phyloP scores from a whole-genome alignment of 352 stramenopile genomes.

The Pythium grandisporangium region DNA sequence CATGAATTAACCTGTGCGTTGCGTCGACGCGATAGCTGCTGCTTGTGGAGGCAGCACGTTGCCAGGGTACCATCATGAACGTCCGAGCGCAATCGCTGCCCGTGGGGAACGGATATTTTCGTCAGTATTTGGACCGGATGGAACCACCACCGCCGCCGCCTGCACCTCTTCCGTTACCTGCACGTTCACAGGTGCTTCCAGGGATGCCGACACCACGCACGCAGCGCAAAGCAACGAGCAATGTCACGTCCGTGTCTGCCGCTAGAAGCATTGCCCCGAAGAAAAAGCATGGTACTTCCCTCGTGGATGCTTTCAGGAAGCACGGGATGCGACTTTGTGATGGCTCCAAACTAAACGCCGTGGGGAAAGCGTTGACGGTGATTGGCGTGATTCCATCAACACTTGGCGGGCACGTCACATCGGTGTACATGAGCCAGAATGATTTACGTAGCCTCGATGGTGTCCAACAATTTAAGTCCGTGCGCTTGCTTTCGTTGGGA shows the following conservation, averaged over 20 bases:
- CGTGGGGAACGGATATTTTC: constrained; percentile 17
- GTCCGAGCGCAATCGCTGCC: no score
- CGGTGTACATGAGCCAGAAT: constrained; percentile 80
- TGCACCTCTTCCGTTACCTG: constrained; percentile 7
- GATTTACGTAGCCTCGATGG: constrained; percentile 36
- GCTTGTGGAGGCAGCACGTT: no score
- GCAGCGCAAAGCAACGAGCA: background rate
- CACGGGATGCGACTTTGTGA: constrained; percentile 61
- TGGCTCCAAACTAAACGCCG: constrained; percentile 63
- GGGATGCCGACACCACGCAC: background rate
- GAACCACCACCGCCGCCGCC: constrained; percentile 10
- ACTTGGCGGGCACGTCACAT: constrained; percentile 30
- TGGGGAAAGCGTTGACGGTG: constrained; percentile 38
- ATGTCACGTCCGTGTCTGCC: no score
- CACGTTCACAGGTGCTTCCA: background rate
- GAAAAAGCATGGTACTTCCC: constrained; percentile 21
- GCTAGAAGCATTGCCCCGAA: no score
- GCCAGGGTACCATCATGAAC: no score
- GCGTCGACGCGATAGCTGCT: no score
- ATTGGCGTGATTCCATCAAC: constrained; percentile 41
- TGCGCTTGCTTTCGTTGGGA: constrained; percentile 57
- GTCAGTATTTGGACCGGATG: constrained; percentile 16
- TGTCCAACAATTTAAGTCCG: constrained; percentile 44
- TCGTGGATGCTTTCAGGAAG: constrained; percentile 61
- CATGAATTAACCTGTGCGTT: no score